A percentile compares a stretch with the other conserved stretches of the same genome.
Evolutionary conservation across 768 basidiomycete species (phyloP).

Genomic region (Phaeotremella skinneri): DNA sequence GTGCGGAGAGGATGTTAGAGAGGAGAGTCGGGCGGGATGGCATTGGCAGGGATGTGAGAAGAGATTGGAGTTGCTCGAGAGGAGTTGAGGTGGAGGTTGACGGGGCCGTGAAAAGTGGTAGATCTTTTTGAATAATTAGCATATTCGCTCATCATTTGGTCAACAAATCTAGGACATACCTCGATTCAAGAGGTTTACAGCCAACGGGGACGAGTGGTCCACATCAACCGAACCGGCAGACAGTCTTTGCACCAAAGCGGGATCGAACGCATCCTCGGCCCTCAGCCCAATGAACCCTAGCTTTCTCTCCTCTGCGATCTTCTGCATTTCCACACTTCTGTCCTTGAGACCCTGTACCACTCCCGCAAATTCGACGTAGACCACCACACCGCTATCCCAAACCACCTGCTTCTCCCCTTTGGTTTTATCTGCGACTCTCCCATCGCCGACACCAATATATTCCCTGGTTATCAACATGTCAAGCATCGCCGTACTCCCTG

Average conservation of each 20-base stretch:
- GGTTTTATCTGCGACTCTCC: conserved; percentile 25
- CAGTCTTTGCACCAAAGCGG: conserved; percentile 12
- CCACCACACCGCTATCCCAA: conserved; percentile 43
- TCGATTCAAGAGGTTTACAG: conserved; percentile 22
- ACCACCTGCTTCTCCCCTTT: conserved; percentile 38
- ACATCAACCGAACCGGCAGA: conserved; percentile 1
- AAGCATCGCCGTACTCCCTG: conserved; percentile 43
- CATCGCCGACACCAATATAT: conserved; percentile 33
- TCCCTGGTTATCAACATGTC: conserved; percentile 28
- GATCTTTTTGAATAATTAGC: conserved; percentile 17
- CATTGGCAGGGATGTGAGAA: conserved; percentile 40
- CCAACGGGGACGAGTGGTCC: conserved; percentile 2
- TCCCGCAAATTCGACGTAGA: conserved; percentile 46
- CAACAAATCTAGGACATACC: conserved; percentile 10
- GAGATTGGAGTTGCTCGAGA: conserved; percentile 28
- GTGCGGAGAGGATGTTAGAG: conserved; percentile 37
- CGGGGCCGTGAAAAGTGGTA: conserved; percentile 22
- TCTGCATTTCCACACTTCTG: conserved; percentile 21
- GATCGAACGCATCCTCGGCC: conserved; percentile 47
- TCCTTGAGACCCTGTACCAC: conserved; percentile 26
- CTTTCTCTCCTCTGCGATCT: conserved; percentile 14
- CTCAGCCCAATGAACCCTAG: conserved; percentile 31
- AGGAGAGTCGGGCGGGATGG: conserved; percentile 45
- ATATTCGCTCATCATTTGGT: not conserved
- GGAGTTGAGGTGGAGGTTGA: conserved; percentile 22